Percentiles rank a stretch among this genome's conserved stretches.
Conservation (phyloP, 2,329 filamentous ascomycete genomes). For the Lecanicillium sp. region DNA sequence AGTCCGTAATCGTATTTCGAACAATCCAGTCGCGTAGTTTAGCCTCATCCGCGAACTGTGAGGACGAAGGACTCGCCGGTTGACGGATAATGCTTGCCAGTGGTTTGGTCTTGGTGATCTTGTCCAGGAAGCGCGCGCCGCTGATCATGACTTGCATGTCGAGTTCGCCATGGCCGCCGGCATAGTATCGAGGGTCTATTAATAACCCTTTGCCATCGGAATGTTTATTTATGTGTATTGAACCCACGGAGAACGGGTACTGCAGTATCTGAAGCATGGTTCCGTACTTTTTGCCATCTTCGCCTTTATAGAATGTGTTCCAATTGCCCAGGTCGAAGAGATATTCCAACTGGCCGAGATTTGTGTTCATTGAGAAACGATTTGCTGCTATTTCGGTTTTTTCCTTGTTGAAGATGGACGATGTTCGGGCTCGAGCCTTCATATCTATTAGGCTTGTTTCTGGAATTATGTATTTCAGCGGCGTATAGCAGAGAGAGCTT, state of each 20-base stretch:
- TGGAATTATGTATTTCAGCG: constrained; percentile 30
- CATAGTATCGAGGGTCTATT: constrained; percentile 39
- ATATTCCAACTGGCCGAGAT: constrained; percentile 42
- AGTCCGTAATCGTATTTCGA: constrained; percentile 26
- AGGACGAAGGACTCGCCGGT: constrained; percentile 20
- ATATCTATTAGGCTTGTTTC: constrained; percentile 20
- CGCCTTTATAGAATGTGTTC: constrained; percentile 31
- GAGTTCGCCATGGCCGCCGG: constrained; percentile 31
- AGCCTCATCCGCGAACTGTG: constrained; percentile 15
- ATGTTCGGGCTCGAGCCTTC: constrained; percentile 16
- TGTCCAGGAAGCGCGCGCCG: constrained; percentile 33
- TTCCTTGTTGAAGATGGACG: constrained; percentile 19
- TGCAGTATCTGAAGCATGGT: constrained; percentile 45
- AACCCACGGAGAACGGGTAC: constrained; percentile 44
- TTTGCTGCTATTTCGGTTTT: constrained; percentile 25
- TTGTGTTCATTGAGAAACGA: constrained; percentile 27
- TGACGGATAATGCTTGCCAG: constrained; percentile 32
- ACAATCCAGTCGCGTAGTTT: constrained; percentile 23
- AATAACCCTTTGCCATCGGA: neutral
- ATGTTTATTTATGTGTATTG: constrained; percentile 36
- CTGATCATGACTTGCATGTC: constrained; percentile 39
- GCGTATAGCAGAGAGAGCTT: constrained; percentile 37
- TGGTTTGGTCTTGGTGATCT: constrained; percentile 32
- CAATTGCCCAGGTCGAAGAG: constrained; percentile 44
- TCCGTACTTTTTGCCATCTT: constrained; percentile 37